Percentiles rank a stretch among this genome's conserved stretches.
These are phyloP conservation scores for Fusarium ramigenum DNA, from an alignment of 2,329 filamentous ascomycete species.

Conservation along the genomic window DNA sequence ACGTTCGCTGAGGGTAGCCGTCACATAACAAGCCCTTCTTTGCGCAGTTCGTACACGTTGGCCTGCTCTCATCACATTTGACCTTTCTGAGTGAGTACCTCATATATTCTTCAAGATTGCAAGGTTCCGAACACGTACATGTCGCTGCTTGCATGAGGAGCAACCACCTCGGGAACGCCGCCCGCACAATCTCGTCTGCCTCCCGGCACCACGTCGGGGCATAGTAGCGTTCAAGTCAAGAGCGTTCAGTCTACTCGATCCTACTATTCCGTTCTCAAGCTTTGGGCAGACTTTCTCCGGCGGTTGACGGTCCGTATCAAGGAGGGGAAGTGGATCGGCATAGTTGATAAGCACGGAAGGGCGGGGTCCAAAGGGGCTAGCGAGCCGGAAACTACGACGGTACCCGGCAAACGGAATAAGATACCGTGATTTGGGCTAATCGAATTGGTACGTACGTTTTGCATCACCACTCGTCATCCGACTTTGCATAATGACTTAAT, in stretches of 20 bases:
- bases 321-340: neutral
- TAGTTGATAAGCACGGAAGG: neutral
- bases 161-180: neutral
- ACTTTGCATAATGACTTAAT: no score
- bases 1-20: neutral
- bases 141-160: neutral
- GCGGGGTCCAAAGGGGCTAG: neutral
- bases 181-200: neutral
- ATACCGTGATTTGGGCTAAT: neutral
- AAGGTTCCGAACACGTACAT: neutral
- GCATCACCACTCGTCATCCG: neutral
- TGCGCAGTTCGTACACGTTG: neutral
- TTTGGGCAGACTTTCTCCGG: neutral
- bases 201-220: neutral
- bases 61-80: neutral
- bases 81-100: neutral
- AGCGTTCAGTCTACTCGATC: fast-evolving
- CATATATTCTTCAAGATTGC: no score
- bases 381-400: neutral
- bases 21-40: neutral
- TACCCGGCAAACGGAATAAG: neutral
- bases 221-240: neutral
- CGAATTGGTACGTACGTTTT: fast-evolving
- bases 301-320: neutral
- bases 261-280: neutral